Evolutionary conservation across 2,329 filamentous ascomycete species (phyloP).

Genomic region (Cladophialophora bantiana): DNA sequence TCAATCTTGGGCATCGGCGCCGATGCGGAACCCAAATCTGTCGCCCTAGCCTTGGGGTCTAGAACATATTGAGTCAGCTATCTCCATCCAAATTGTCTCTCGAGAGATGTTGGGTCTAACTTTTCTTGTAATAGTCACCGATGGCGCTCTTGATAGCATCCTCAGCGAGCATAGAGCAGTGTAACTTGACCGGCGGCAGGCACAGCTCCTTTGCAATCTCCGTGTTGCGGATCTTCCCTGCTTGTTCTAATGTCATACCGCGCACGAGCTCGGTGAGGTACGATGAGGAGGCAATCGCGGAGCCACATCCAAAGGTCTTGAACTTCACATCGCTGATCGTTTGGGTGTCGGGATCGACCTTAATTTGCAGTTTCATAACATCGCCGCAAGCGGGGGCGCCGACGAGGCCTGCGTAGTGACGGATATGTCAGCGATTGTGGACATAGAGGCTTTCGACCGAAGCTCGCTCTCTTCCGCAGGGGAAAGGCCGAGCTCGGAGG

Average conservation of each 20-base stretch:
- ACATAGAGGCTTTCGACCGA: slow-evolving; percentile 10
- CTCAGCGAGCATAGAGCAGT: slow-evolving; percentile 92
- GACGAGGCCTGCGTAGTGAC: slow-evolving; percentile 71
- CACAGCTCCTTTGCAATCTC: slow-evolving; percentile 98
- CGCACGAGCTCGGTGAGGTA: slow-evolving; percentile 94
- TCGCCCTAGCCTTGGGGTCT: slow-evolving; percentile 77
- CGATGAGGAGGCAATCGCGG: slow-evolving; percentile 90
- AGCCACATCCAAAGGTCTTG: slow-evolving; percentile 96
- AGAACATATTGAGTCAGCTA: slow-evolving; percentile 55
- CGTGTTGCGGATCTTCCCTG: slow-evolving; percentile 90
- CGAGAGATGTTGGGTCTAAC: slow-evolving; percentile 6
- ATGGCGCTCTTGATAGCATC: slow-evolving; percentile 93
- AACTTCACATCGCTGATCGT: slow-evolving; percentile 95
- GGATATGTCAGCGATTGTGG: slow-evolving; percentile 21
- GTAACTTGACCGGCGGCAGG: slow-evolving; percentile 84
- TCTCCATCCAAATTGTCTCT: neutral
- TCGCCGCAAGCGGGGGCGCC: slow-evolving; percentile 90
- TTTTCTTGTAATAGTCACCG: slow-evolving; percentile 86
- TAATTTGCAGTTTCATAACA: slow-evolving; percentile 93
- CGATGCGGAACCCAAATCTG: slow-evolving; percentile 73
- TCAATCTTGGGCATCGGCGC: slow-evolving; percentile 72
- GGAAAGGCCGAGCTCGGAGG: slow-evolving; percentile 18
- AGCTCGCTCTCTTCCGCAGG: slow-evolving; percentile 20
- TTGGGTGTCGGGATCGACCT: slow-evolving; percentile 85
- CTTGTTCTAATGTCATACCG: slow-evolving; percentile 96